A percentile compares a stretch with the other conserved stretches of the same genome.
These are phyloP conservation scores for Acacia acuminata DNA, from an alignment of 306 rosid species.

Conservation along the genomic window DNA sequence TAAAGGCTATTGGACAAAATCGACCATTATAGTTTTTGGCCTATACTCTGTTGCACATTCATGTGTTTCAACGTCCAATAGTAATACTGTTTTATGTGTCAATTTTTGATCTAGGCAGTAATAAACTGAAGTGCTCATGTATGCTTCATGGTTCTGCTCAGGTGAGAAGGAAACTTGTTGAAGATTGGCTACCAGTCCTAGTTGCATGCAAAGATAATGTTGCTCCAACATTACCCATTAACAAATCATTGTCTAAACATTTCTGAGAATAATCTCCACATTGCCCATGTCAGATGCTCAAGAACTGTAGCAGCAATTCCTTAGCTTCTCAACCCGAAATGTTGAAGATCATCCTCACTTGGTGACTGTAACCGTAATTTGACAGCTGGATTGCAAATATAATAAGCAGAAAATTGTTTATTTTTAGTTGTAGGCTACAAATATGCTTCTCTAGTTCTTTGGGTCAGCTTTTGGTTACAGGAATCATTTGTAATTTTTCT, in stretches of 20 bases:
- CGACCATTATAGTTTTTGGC: background rate
- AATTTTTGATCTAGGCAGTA: background rate
- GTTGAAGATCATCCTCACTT: slow-evolving; percentile 91
- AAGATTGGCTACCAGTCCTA: slow-evolving; percentile 91
- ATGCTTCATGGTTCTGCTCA: slow-evolving; percentile 30
- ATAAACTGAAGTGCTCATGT: background rate
- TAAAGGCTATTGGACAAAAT: background rate
- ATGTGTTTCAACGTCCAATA: background rate
- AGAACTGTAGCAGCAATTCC: slow-evolving; percentile 80
- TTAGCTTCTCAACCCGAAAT: slow-evolving; percentile 76
- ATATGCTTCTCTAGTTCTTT: too few species aligned
- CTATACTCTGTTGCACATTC: background rate
- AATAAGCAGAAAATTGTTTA: too few species aligned
- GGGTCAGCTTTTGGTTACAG: too few species aligned
- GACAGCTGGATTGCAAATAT: too few species aligned
- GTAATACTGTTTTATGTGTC: background rate
- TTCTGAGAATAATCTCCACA: slow-evolving; percentile 81
- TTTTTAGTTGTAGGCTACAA: too few species aligned
- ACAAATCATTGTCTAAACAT: slow-evolving; percentile 69
- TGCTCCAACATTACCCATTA: slow-evolving; percentile 64
- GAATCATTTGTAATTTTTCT: too few species aligned
- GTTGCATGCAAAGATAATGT: slow-evolving; percentile 77
- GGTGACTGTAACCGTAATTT: too few species aligned
- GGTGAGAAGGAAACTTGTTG: slow-evolving; percentile 89
- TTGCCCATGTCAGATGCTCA: slow-evolving; percentile 92